A percentile compares a stretch with the other conserved stretches of the same genome.
Evolutionary conservation across 345 rosid species (phyloP).

Genomic region (Dimocarpus longan): DNA sequence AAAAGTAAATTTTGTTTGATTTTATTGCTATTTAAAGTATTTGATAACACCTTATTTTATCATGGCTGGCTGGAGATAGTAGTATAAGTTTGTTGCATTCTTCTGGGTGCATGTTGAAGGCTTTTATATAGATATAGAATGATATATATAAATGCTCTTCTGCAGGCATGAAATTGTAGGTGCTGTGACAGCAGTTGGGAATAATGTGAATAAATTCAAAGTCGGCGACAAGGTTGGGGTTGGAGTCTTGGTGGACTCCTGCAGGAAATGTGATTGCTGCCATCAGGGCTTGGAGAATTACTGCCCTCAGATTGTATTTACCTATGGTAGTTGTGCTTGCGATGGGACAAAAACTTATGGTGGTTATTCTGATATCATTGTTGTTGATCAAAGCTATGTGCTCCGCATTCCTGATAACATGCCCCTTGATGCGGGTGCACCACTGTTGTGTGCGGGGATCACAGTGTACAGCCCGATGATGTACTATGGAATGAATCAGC

Average conservation of each 20-base stretch:
- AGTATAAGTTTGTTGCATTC: neutral
- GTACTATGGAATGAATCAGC: slow-evolving; percentile 80
- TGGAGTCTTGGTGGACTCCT: slow-evolving; percentile 72
- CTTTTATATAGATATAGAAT: neutral
- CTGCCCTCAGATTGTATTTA: slow-evolving; percentile 53
- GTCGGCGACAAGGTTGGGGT: slow-evolving; percentile 76
- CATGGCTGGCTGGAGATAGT: neutral
- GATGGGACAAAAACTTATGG: slow-evolving; percentile 74
- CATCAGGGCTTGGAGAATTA: slow-evolving; percentile 75
- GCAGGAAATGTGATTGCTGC: slow-evolving; percentile 73
- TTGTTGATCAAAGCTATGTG: slow-evolving; percentile 74
- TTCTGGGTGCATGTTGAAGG: slow-evolving; percentile 1
- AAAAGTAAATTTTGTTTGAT: neutral
- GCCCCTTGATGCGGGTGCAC: slow-evolving; percentile 71
- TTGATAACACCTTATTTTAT: neutral
- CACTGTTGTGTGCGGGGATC: slow-evolving; percentile 84
- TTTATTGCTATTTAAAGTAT: neutral
- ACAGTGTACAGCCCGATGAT: slow-evolving; percentile 92
- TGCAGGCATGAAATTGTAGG: slow-evolving; percentile 90
- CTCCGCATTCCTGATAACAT: slow-evolving; percentile 63
- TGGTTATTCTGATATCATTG: slow-evolving; percentile 74
- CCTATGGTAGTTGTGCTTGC: slow-evolving; percentile 49
- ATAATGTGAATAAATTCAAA: slow-evolving; percentile 65
- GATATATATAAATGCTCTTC: slow-evolving; percentile 7
- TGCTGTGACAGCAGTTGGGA: slow-evolving; percentile 60